These are phyloP conservation scores for Plasmodium ovale DNA, from an alignment of 169 alveolate genomes.

Conservation along the genomic window DNA sequence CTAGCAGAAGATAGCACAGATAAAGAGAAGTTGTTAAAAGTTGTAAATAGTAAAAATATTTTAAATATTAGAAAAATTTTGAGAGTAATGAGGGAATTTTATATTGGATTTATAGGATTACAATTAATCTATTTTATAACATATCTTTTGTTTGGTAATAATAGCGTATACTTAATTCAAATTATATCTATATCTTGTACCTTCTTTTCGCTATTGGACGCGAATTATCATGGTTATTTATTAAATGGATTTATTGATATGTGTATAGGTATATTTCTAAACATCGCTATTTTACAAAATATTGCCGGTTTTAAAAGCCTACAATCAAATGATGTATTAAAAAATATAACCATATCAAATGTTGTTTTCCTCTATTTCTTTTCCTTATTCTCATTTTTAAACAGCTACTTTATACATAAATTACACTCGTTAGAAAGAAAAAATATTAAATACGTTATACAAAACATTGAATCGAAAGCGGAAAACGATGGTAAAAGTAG, in stretches of 20 bases:
- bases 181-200: slow-evolving; percentile 69
- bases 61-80: slow-evolving; percentile 61
- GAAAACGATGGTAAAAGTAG: slow-evolving; percentile 13
- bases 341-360: slow-evolving; percentile 64
- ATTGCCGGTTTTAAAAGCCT: slow-evolving; percentile 58
- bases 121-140: slow-evolving; percentile 73
- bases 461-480: slow-evolving; percentile 55
- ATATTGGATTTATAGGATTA: slow-evolving; percentile 74
- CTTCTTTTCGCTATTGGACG: slow-evolving; percentile 64
- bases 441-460: slow-evolving; percentile 60
- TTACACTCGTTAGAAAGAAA: slow-evolving; percentile 64
- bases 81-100: slow-evolving; percentile 68
- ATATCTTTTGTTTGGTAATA: slow-evolving; percentile 62
- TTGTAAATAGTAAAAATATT: slow-evolving; percentile 57
- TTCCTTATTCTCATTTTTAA: slow-evolving; percentile 57
- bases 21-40: slow-evolving; percentile 48
- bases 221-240: slow-evolving; percentile 73
- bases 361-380: slow-evolving; percentile 64
- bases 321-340: slow-evolving; percentile 49
- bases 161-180: slow-evolving; percentile 59
- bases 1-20: slow-evolving; percentile 17
- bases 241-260: slow-evolving; percentile 69
- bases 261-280: slow-evolving; percentile 65
- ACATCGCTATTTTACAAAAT: slow-evolving; percentile 58
- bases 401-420: slow-evolving; percentile 48